Conservation (phyloP, 805 yeast species). For the Myxozyma vanderwaltii region DNA sequence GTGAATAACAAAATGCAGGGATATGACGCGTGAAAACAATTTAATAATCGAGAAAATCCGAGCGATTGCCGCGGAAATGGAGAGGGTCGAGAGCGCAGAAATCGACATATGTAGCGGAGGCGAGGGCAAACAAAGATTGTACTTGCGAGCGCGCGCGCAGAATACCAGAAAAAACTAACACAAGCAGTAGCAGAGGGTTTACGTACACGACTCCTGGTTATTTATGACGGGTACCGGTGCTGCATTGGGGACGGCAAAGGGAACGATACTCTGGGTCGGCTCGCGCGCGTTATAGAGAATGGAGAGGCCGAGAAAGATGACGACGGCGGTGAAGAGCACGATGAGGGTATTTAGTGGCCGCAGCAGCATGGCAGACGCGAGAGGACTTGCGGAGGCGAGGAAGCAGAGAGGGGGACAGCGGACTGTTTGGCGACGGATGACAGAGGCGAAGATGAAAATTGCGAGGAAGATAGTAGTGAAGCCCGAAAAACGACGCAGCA, state of each 20-base stretch:
- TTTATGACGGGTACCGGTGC: neutral
- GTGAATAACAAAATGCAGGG: too few relatives aligned
- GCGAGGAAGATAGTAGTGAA: constrained; percentile 7
- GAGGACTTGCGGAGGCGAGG: neutral
- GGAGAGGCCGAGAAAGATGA: constrained; percentile 27
- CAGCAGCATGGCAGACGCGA: constrained; percentile 23
- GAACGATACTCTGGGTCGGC: constrained; percentile 12
- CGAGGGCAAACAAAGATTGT: neutral
- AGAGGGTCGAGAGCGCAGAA: too few relatives aligned
- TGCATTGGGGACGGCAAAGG: constrained; percentile 15
- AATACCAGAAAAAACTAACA: neutral
- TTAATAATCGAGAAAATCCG: too few relatives aligned
- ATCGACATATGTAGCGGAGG: too few relatives aligned
- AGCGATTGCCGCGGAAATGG: too few relatives aligned
- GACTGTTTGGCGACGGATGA: neutral
- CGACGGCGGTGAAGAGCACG: constrained; percentile 27
- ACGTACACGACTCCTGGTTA: constrained; percentile 8
- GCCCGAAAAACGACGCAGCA: constrained; percentile 6
- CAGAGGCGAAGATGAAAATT: neutral
- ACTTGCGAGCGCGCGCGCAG: neutral
- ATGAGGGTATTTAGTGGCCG: constrained; percentile 29
- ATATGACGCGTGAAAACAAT: too few relatives aligned
- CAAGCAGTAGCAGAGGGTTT: neutral
- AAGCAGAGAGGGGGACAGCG: neutral
- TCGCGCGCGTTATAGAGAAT: constrained; percentile 23